Conservation (phyloP, 2,329 filamentous ascomycete species). For the Paramyrothecium sp. region DNA sequence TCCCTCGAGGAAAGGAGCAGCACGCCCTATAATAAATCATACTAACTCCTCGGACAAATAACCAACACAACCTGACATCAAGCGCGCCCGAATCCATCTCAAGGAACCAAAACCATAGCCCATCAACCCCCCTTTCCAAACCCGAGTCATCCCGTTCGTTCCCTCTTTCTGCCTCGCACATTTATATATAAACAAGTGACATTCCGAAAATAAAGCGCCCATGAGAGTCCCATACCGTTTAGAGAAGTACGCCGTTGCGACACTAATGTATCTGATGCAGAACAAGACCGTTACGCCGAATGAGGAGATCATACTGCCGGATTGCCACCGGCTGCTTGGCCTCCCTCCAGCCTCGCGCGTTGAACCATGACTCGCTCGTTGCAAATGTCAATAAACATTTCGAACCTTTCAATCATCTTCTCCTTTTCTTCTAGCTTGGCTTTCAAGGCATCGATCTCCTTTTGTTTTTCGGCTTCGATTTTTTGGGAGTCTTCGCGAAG, state of each 20-base stretch:
- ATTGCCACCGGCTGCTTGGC: conserved; percentile 20
- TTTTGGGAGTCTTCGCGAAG: conserved; percentile 55
- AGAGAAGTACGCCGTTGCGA: neutral
- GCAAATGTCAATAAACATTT: conserved; percentile 70
- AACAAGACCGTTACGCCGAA: conserved; percentile 9
- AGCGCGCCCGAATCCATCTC: too few relatives aligned
- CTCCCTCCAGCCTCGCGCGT: conserved; percentile 32
- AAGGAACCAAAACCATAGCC: too few relatives aligned
- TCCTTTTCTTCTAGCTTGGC: conserved; percentile 62
- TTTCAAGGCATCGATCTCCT: conserved; percentile 58
- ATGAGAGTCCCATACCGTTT: neutral
- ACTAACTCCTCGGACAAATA: too few relatives aligned
- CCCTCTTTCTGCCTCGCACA: neutral
- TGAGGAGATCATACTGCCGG: conserved; percentile 16
- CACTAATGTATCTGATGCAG: conserved; percentile 2
- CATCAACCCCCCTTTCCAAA: neutral
- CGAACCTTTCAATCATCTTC: conserved; percentile 60
- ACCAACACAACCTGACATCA: too few relatives aligned
- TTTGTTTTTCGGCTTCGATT: conserved; percentile 53
- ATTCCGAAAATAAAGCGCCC: neutral
- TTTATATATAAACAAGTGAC: neutral
- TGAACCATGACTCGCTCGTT: conserved; percentile 66
- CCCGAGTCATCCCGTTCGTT: neutral
- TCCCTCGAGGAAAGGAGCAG: too few relatives aligned
- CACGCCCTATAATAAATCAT: too few relatives aligned